A percentile compares a stretch with the other conserved stretches of the same genome.
Evolutionary conservation across 2,329 filamentous ascomycete species (phyloP).

Genomic region (Epichloe aotearoae): DNA sequence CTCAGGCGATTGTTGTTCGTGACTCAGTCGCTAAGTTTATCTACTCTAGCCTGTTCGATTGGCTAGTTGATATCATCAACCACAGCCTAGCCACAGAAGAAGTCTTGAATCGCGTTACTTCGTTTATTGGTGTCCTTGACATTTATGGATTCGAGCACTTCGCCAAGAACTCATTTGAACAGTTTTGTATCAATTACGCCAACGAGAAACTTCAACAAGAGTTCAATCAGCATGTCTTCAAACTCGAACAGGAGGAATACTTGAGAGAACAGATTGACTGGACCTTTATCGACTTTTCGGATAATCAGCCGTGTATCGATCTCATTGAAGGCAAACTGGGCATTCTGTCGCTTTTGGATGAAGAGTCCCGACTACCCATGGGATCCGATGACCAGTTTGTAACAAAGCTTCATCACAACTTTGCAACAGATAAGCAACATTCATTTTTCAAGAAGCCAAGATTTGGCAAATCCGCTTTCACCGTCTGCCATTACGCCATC

Average conservation of each 20-base stretch:
- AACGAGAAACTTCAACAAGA: slow-evolving; percentile 99
- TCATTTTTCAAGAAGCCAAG: slow-evolving; percentile 98
- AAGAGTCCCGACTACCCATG: slow-evolving; percentile 94
- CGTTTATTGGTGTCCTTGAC: slow-evolving; percentile 97
- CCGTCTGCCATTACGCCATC: slow-evolving; percentile 94
- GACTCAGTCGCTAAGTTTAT: slow-evolving; percentile 98
- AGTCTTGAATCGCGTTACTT: slow-evolving; percentile 66
- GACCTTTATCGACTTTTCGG: slow-evolving; percentile 98
- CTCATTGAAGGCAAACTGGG: slow-evolving; percentile 95
- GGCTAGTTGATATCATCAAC: slow-evolving; percentile 97
- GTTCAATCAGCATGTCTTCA: slow-evolving; percentile 99
- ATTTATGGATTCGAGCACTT: slow-evolving; percentile 99
- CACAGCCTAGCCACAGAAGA: slow-evolving; percentile 77
- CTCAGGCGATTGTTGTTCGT: slow-evolving; percentile 85
- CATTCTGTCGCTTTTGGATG: slow-evolving; percentile 81
- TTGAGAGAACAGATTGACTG: slow-evolving; percentile 93
- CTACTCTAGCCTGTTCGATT: slow-evolving; percentile 96
- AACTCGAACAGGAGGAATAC: slow-evolving; percentile 97
- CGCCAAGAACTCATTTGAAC: slow-evolving; percentile 98
- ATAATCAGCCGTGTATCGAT: slow-evolving; percentile 98
- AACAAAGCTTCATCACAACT: slow-evolving; percentile 91
- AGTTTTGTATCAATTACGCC: slow-evolving; percentile 99
- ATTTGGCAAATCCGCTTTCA: slow-evolving; percentile 95
- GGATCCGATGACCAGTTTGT: slow-evolving; percentile 95
- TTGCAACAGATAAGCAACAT: slow-evolving; percentile 77